Evolutionary conservation across 176 grass and related monocot species (phyloP), one percentile per base, ranked within the genome.

Genomic region (Bolboschoenus planiculmis): DNA sequence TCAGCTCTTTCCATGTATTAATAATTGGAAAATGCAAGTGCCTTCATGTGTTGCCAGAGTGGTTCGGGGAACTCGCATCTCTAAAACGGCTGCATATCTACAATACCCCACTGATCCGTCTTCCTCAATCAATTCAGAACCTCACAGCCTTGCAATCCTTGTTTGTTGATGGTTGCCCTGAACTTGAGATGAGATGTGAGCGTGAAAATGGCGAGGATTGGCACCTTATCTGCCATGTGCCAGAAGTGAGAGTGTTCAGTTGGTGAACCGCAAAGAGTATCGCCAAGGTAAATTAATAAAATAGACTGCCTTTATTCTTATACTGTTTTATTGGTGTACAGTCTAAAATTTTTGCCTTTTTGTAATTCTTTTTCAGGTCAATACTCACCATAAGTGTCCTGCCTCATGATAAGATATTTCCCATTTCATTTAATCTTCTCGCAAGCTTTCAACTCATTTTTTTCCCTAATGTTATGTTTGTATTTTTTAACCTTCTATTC

Each of bases 31-130:
- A 11, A 5, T 84, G 83, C 34, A 54, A 26, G 56, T 26, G 57
- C 58, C 57, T 84, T 75, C 26, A 23, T 43, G 47, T 13, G 24
- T 30, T 84, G 4, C 82, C 82, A 0, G 81, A 84, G 56, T 73
- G 82, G 65, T 40, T 84, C 39, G 82, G 66, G 43, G 48, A 84
- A 53, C 82, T 84, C 20, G 10, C 5, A 26, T 84, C 82, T 73
- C 66, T 84, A 10, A 14, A 18, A 30, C 21, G 54, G 15, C 30
- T 84, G 20, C 7, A 4, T 2, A 3, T 84, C 14, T 4, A 56
- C 13, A 26, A 24, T 0, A 72, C 66, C 4, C 68, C 68, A 36
- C 4, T 53, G 7, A 53, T 0, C 8, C 54, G 3, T 1, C 23
- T 56, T 75, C n/a, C 82, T 66, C 24, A 30, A 18, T 84, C 82